Percentiles rank a stretch among this genome's conserved stretches.
Evolutionary conservation across 1,139 yeast species (phyloP).

Genomic region (Casaregolazyma lundiana): DNA sequence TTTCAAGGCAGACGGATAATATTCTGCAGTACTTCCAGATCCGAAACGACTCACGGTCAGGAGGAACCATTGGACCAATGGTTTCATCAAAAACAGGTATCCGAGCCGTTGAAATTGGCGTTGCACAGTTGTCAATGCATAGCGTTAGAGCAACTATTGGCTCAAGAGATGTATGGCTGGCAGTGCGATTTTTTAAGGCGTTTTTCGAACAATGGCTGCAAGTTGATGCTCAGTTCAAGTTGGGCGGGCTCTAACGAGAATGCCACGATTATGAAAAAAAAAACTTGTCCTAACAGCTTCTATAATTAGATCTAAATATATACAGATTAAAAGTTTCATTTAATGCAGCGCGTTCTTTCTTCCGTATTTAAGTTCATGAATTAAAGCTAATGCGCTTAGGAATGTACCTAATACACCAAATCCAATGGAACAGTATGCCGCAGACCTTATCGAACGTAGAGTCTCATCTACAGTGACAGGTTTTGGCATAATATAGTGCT

Average conservation of each 20-base stretch:
- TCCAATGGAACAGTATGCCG: constrained; percentile 9
- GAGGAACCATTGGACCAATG: constrained; percentile 93
- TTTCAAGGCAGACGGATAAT: constrained; percentile 59
- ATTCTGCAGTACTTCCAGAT: constrained; percentile 55
- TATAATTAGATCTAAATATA: background rate
- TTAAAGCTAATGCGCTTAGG: background rate
- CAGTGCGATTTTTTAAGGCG: constrained; percentile 60
- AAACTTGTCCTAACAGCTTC: background rate
- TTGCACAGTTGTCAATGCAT: constrained; percentile 93
- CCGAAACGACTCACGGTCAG: constrained; percentile 88
- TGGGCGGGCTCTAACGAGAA: constrained; percentile 27
- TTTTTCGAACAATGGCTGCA: constrained; percentile 52
- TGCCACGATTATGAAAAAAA: background rate
- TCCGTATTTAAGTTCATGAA: background rate
- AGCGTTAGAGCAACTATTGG: constrained; percentile 94
- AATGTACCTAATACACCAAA: constrained; percentile 6
- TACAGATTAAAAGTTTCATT: background rate
- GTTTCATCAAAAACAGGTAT: constrained; percentile 82
- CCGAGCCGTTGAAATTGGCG: constrained; percentile 84
- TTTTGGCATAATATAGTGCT: constrained; percentile 32
- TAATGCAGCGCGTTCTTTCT: background rate
- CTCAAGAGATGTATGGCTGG: constrained; percentile 65
- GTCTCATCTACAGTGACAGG: constrained; percentile 1
- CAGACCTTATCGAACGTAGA: constrained; percentile 5
- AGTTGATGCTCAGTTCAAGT: constrained; percentile 30